phyloP scores from a whole-genome alignment of 306 rosid species.

The Parietaria judaica region DNA sequence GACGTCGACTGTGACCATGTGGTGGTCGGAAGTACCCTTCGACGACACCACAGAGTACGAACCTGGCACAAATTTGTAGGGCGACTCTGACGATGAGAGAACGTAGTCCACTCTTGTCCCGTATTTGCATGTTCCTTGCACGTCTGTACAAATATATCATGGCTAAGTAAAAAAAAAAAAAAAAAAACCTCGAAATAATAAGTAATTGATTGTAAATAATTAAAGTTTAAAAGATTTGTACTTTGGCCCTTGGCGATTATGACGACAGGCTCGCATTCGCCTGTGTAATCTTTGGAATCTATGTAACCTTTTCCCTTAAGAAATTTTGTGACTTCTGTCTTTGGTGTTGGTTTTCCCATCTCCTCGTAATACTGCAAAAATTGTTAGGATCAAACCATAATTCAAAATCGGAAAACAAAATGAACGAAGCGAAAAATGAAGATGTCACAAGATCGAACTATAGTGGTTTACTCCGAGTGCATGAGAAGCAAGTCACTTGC shows the following conservation, averaged over 20 bases:
- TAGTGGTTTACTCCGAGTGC: too few relatives aligned
- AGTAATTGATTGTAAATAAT: not conserved
- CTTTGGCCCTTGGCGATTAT: conserved; percentile 92
- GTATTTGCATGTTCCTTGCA: conserved; percentile 90
- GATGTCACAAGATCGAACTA: too few relatives aligned
- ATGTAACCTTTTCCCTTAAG: conserved; percentile 58
- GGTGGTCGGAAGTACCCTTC: conserved; percentile 87
- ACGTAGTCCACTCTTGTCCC: conserved; percentile 86
- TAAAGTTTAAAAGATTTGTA: conserved; percentile 16
- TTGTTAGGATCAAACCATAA: too few relatives aligned
- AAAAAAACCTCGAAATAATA: not conserved
- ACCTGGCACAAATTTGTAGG: conserved; percentile 55
- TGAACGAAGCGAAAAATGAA: too few relatives aligned
- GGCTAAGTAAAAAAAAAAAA: not conserved
- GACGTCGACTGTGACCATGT: conserved; percentile 65
- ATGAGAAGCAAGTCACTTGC: too few relatives aligned
- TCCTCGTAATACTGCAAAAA: conserved; percentile 61
- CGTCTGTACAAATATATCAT: conserved; percentile 34
- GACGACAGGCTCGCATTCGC: conserved; percentile 77
- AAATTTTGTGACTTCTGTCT: conserved; percentile 66
- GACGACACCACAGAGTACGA: conserved; percentile 75
- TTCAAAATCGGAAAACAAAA: too few relatives aligned
- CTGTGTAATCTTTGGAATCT: conserved; percentile 70
- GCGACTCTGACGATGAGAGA: conserved; percentile 45
- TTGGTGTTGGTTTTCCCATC: conserved; percentile 78